These are phyloP conservation scores for Penicillium coffeae DNA, from an alignment of 495 filamentous ascomycete genomes.

Conservation along the genomic window DNA sequence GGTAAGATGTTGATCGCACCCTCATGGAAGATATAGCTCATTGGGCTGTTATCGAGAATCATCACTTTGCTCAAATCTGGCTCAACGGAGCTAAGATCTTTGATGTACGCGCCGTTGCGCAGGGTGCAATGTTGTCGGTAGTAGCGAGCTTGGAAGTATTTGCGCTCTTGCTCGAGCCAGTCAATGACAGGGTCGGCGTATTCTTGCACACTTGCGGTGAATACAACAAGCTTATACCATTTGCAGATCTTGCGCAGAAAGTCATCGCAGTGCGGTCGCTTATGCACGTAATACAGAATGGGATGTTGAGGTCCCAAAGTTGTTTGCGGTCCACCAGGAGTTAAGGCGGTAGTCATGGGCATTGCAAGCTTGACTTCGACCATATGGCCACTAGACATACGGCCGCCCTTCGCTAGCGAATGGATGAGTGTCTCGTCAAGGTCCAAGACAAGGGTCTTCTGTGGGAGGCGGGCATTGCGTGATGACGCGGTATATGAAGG, in stretches of 20 bases:
- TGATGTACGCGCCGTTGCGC: slow-evolving; percentile 93
- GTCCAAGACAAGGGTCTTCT: slow-evolving; percentile 93
- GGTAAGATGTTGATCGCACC: slow-evolving; percentile 46
- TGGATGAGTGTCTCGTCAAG: slow-evolving; percentile 97
- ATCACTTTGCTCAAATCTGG: slow-evolving; percentile 95
- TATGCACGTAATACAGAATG: slow-evolving; percentile 98
- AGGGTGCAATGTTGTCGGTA: slow-evolving; percentile 97
- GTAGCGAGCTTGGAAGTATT: slow-evolving; percentile 87
- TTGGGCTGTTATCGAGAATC: slow-evolving; percentile 96
- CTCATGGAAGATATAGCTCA: slow-evolving; percentile 98
- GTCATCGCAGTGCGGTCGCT: slow-evolving; percentile 93
- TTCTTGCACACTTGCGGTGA: slow-evolving; percentile 96
- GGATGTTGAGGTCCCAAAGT: slow-evolving; percentile 83
- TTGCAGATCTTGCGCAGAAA: slow-evolving; percentile 92
- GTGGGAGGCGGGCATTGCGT: slow-evolving; percentile 45
- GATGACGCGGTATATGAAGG: slow-evolving; percentile 67
- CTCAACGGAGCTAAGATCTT: slow-evolving; percentile 93
- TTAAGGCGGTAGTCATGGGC: slow-evolving; percentile 54
- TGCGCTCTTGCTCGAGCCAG: slow-evolving; percentile 94
- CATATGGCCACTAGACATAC: slow-evolving; percentile 97
- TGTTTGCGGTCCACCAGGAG: slow-evolving; percentile 57
- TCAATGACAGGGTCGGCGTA: slow-evolving; percentile 99
- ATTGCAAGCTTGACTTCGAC: slow-evolving; percentile 89
- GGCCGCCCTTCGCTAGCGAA: slow-evolving; percentile 91
- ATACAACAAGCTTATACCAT: slow-evolving; percentile 98